phyloP scores from a whole-genome alignment of 2,329 filamentous ascomycete genomes.

The Xylaria sp. region DNA sequence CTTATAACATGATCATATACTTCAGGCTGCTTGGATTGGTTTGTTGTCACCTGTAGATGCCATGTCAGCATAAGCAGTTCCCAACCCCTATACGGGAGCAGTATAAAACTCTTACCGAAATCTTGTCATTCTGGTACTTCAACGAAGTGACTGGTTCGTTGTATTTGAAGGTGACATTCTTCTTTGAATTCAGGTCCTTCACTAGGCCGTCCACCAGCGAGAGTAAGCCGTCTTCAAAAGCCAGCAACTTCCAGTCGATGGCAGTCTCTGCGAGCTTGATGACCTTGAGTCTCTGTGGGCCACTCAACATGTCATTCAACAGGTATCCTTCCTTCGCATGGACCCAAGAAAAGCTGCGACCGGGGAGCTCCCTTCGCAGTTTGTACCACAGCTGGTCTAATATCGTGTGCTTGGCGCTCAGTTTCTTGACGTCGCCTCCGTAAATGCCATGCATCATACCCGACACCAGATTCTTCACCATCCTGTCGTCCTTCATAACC shows the following conservation, averaged over 20 bases:
- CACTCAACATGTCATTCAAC: constrained; percentile 22
- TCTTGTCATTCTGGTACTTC: constrained; percentile 32
- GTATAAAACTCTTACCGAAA: constrained; percentile 37
- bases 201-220: constrained; percentile 53
- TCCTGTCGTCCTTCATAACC: constrained; percentile 44
- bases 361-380: constrained; percentile 11
- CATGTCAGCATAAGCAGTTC: not conserved
- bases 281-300: constrained; percentile 20
- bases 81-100: not conserved
- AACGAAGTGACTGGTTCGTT: constrained; percentile 46
- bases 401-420: constrained; percentile 66
- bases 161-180: constrained; percentile 56
- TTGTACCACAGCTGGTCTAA: constrained; percentile 47
- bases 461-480: constrained; percentile 69
- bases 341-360: constrained; percentile 1
- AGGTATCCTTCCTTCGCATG: constrained; percentile 22
- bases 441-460: constrained; percentile 83
- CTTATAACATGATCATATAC: constrained; percentile 57
- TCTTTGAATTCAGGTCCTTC: constrained; percentile 42
- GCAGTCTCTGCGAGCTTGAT: constrained; percentile 30
- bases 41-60: constrained; percentile 30
- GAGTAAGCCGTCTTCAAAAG: constrained; percentile 56
- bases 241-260: constrained; percentile 36
- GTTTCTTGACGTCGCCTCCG: constrained; percentile 76
- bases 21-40: constrained; percentile 19